These are phyloP conservation scores for Coemansia sp. DNA, from an alignment of 192 early-diverging fungal genomes.

Conservation along the genomic window DNA sequence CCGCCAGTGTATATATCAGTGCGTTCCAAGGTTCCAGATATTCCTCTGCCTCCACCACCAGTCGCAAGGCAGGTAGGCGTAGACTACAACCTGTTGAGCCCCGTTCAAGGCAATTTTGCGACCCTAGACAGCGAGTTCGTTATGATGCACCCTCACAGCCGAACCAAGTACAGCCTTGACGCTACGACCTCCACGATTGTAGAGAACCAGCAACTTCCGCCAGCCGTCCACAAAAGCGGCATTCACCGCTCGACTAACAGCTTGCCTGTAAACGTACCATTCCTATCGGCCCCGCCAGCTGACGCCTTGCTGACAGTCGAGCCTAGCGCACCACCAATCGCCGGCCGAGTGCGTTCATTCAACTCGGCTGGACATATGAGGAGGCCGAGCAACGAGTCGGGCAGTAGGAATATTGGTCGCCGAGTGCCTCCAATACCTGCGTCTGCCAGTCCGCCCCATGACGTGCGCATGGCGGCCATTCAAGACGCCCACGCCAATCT, in stretches of 20 bases:
- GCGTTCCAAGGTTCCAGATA: conserved; percentile 17
- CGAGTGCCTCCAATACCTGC: neutral
- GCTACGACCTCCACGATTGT: neutral
- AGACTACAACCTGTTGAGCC: conserved; percentile 1
- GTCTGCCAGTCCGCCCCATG: conserved; percentile 24
- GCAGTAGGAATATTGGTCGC: neutral
- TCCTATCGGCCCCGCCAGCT: conserved; percentile 30
- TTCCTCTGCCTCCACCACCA: conserved; percentile 33
- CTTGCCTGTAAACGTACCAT: conserved; percentile 27
- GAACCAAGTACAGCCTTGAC: conserved; percentile 26
- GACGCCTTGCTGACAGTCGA: conserved; percentile 7
- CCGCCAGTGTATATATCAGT: neutral
- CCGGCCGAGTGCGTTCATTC: conserved; percentile 29
- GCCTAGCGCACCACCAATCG: conserved; percentile 43
- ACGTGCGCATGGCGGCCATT: conserved; percentile 39
- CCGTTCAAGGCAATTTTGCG: conserved; percentile 22
- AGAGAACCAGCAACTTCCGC: conserved; percentile 11
- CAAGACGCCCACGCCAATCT: conserved; percentile 30
- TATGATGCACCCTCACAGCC: conserved; percentile 14
- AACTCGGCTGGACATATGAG: conserved; percentile 25
- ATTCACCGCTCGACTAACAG: conserved; percentile 35
- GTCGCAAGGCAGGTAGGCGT: neutral
- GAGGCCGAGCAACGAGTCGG: neutral
- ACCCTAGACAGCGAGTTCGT: neutral
- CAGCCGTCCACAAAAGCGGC: conserved; percentile 20